Conservation (phyloP, 495 filamentous ascomycete species). For the Aspergillus affinis region DNA sequence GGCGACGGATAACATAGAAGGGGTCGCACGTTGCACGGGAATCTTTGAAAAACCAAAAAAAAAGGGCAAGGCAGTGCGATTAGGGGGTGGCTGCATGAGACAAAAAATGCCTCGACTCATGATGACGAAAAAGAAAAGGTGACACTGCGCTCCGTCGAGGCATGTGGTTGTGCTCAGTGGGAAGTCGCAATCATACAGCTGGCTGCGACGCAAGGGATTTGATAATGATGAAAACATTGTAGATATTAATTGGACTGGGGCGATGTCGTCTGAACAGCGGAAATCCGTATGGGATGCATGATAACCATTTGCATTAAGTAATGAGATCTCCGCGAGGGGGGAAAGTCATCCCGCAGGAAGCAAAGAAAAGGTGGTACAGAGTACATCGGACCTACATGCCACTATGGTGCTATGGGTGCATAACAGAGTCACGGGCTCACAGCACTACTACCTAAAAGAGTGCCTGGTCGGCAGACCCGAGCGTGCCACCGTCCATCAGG, state of each 20-base stretch:
- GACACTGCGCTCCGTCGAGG: background rate
- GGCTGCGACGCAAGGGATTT: constrained; percentile 4
- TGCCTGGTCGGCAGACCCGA: background rate
- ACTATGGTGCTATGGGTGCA: background rate
- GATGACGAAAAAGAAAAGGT: background rate
- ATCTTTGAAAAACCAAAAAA: background rate
- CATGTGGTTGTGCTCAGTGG: background rate
- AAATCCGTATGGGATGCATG: constrained; percentile 1
- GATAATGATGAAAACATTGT: constrained; percentile 3
- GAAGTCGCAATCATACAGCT: background rate
- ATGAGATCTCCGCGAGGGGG: constrained; percentile 5
- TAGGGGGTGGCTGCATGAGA: background rate
- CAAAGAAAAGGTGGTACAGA: background rate
- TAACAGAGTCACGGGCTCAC: background rate
- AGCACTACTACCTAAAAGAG: background rate
- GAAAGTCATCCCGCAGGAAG: background rate
- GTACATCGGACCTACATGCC: background rate
- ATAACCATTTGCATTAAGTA: constrained; percentile 13
- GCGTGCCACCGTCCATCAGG: too few species aligned
- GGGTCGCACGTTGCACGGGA: background rate
- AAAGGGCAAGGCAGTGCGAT: background rate
- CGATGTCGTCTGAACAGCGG: background rate
- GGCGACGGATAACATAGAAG: background rate
- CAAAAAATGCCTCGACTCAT: background rate
- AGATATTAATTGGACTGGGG: background rate